Evolutionary conservation across 106 monocot genomes (phyloP), one percentile per base, ranked within the genome.

Genomic region (Dendrobium huoshanense): DNA sequence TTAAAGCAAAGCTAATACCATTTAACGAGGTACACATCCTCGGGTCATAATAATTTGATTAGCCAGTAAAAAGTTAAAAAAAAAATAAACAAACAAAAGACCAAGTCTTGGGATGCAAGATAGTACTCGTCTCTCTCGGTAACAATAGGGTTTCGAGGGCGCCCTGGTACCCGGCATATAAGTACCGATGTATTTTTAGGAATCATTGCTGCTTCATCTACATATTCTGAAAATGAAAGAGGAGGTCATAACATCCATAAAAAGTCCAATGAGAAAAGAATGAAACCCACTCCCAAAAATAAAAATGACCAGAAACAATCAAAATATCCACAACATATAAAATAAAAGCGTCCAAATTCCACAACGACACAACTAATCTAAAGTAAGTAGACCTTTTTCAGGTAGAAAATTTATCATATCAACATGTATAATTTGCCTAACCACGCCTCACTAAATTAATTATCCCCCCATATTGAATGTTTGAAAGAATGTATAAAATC

Each of bases 161-260:
- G 87, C 78, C 98, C 98, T 45, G 98, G 98, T 25, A 98, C 85
- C 11, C 98, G 91, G 41, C 95, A 92, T 85, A 98, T 87, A 81
- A 98, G 81, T 76, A 98, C 95, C 9, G 92, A 92, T 18, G 95
- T 95, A 83, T 98, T 98, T 88, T 90, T 98, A 3, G 95, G 95
- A 82, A 98, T 95, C 92, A 95, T 86, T 8, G 91, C 85, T 33
- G 85, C 91, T 82, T 98, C 98, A 80, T 98, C 95, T 77, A 81
- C 87, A 88, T 98, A 98, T 54, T 98, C 95, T 99, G 95, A 93
- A 95, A 92, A 41, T 45, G 82, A 86, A 85, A 95, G 41, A 27
- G 67, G 70, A 83, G 17, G 86, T 74, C 37, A 87, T 54, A 88
- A 80, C 77, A 45, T 75, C 75, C 24, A 87, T 84, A 86, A 82